Evolutionary conservation across 129 eudicot species (phyloP).

Genomic region (Helianthus tuberosus): DNA sequence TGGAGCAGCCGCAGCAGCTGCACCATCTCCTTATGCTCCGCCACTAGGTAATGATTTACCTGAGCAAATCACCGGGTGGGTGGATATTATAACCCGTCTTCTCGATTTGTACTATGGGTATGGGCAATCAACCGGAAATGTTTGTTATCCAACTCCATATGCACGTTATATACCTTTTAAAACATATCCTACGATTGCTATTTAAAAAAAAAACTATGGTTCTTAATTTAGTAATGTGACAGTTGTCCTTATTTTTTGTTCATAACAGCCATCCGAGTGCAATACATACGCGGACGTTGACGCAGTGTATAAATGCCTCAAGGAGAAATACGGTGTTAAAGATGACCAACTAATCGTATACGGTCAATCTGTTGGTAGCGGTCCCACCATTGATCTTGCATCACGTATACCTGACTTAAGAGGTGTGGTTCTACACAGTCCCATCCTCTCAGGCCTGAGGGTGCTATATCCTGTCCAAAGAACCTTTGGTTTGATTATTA

Average conservation of each 20-base stretch:
- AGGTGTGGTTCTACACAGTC: conserved; percentile 95
- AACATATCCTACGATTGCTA: background rate
- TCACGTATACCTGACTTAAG: conserved; percentile 80
- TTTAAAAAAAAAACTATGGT: background rate
- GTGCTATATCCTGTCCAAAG: conserved; percentile 84
- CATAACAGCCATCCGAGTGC: conserved; percentile 83
- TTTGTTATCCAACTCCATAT: conserved; percentile 31
- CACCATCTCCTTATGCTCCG: too few relatives aligned
- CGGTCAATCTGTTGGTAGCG: conserved; percentile 97
- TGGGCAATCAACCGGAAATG: conserved; percentile 96
- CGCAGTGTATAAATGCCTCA: conserved; percentile 94
- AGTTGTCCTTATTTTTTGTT: conserved; percentile 22
- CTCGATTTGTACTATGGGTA: conserved; percentile 97
- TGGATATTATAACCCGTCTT: too few relatives aligned
- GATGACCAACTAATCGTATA: conserved; percentile 81
- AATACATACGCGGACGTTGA: conserved; percentile 96
- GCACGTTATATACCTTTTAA: background rate
- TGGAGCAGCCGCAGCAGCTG: too few relatives aligned
- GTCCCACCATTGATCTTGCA: conserved; percentile 90
- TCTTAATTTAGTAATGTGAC: conserved; percentile 37
- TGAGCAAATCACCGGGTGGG: too few relatives aligned
- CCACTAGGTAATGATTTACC: too few relatives aligned
- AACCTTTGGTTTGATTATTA: conserved; percentile 89
- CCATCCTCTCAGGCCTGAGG: conserved; percentile 84
- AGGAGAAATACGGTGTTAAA: conserved; percentile 78